phyloP scores from a whole-genome alignment of 805 yeast genomes.

The Ogataea minuta region DNA sequence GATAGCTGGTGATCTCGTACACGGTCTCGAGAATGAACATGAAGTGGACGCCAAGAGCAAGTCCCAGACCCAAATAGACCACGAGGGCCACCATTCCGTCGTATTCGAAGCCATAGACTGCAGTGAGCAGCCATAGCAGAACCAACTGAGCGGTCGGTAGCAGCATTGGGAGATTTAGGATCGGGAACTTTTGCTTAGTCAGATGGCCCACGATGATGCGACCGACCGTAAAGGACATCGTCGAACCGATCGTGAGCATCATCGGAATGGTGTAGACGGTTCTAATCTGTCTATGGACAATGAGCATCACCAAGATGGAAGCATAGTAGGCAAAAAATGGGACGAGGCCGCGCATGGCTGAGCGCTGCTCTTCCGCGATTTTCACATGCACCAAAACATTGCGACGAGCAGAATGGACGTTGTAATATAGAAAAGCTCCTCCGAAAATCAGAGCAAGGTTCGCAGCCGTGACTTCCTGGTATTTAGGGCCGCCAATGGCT shows the following conservation, averaged over 20 bases:
- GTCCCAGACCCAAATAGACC: conserved; percentile 64
- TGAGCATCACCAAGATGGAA: conserved; percentile 45
- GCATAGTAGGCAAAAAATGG: conserved; percentile 65
- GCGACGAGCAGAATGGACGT: conserved; percentile 62
- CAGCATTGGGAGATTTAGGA: conserved; percentile 64
- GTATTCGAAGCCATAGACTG: conserved; percentile 38
- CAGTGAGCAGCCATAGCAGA: conserved; percentile 35
- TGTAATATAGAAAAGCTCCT: conserved; percentile 56
- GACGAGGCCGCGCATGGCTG: conserved; percentile 50
- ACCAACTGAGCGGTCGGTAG: conserved; percentile 56
- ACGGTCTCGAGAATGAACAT: conserved; percentile 76
- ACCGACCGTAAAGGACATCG: conserved; percentile 85
- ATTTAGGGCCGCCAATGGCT: conserved; percentile 29
- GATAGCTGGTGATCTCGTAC: conserved; percentile 70
- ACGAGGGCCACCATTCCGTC: conserved; percentile 47
- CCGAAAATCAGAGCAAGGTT: conserved; percentile 51
- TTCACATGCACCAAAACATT: conserved; percentile 48
- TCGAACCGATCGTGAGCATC: conserved; percentile 66
- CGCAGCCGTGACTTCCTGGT: conserved; percentile 38
- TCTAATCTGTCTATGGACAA: conserved; percentile 53
- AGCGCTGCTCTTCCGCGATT: conserved; percentile 31
- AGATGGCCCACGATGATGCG: conserved; percentile 85
- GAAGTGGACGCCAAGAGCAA: conserved; percentile 65
- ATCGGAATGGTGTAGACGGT: conserved; percentile 49
- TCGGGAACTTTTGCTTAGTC: conserved; percentile 76